Evolutionary conservation across 306 rosid species (phyloP).

Genomic region (Fragaria ananassa): DNA sequence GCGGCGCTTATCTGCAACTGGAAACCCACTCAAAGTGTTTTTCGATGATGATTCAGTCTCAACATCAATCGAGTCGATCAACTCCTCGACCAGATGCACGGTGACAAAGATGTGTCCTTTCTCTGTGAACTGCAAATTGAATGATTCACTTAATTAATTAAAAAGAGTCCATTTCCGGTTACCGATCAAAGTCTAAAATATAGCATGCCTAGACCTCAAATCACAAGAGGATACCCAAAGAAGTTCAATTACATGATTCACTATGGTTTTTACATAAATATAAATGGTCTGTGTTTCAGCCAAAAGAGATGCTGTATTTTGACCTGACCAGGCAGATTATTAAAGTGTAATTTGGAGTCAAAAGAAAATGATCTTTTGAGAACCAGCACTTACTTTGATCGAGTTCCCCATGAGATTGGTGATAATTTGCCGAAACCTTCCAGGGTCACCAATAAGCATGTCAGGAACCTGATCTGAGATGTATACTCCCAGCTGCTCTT

Average conservation of each 20-base stretch:
- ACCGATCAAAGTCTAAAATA: conserved; percentile 5
- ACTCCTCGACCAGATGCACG: conserved; percentile 80
- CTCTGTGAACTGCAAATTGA: conserved; percentile 76
- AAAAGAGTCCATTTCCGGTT: conserved; percentile 3
- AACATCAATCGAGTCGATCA: conserved; percentile 61
- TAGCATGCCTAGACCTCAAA: conserved; percentile 8
- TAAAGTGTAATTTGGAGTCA: conserved; percentile 5
- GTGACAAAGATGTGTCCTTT: conserved; percentile 93
- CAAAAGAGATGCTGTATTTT: not conserved
- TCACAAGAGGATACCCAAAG: conserved; percentile 3
- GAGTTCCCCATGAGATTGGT: conserved; percentile 90
- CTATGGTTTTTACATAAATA: not conserved
- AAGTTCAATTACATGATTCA: not conserved
- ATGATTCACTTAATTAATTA: not conserved
- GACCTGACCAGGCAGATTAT: not conserved
- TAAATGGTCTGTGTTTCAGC: not conserved
- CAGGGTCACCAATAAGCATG: conserved; percentile 77
- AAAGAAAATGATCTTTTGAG: not conserved
- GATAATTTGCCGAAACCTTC: conserved; percentile 84
- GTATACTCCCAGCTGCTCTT: conserved; percentile 70
- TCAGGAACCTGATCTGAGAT: conserved; percentile 81
- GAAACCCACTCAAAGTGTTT: conserved; percentile 84
- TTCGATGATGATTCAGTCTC: conserved; percentile 55
- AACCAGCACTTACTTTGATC: conserved; percentile 54
- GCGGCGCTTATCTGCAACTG: conserved; percentile 51